phyloP scores from a whole-genome alignment of 1,139 yeast species.

The Sugiyamaella grinbergsii region DNA sequence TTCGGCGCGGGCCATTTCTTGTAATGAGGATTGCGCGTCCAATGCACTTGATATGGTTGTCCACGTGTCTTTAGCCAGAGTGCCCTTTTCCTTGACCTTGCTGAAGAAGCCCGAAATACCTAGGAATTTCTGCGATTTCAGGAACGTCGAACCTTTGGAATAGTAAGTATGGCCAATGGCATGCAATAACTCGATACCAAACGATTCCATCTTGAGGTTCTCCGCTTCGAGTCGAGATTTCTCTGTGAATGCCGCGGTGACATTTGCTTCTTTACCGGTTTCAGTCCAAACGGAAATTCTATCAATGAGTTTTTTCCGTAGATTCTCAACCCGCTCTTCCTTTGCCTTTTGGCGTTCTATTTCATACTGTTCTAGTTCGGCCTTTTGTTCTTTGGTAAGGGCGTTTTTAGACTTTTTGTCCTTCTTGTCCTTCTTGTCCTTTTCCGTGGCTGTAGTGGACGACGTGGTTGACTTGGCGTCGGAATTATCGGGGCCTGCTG shows the following conservation, averaged over 20 bases:
- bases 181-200: constrained; percentile 87
- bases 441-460: constrained; percentile 21
- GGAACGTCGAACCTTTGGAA: constrained; percentile 60
- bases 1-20: constrained; percentile 59
- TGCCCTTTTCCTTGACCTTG: constrained; percentile 83
- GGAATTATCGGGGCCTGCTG: constrained; percentile 7
- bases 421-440: constrained; percentile 34
- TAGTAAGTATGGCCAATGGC: constrained; percentile 78
- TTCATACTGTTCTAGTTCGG: constrained; percentile 73
- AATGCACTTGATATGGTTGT: constrained; percentile 81
- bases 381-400: constrained; percentile 51
- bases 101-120: constrained; percentile 87
- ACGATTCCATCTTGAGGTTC: constrained; percentile 86
- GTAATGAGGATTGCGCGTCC: constrained; percentile 86
- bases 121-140: constrained; percentile 72
- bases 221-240: constrained; percentile 85
- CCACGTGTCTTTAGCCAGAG: constrained; percentile 82
- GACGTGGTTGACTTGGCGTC: not conserved
- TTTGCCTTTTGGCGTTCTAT: constrained; percentile 74
- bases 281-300: constrained; percentile 79
- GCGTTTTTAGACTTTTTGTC: constrained; percentile 39
- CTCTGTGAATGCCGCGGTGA: constrained; percentile 65
- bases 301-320: constrained; percentile 65
- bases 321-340: constrained; percentile 67
- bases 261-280: constrained; percentile 70